Conservation (phyloP, 2,329 filamentous ascomycete species). For the Aspergillus calidoustus region DNA sequence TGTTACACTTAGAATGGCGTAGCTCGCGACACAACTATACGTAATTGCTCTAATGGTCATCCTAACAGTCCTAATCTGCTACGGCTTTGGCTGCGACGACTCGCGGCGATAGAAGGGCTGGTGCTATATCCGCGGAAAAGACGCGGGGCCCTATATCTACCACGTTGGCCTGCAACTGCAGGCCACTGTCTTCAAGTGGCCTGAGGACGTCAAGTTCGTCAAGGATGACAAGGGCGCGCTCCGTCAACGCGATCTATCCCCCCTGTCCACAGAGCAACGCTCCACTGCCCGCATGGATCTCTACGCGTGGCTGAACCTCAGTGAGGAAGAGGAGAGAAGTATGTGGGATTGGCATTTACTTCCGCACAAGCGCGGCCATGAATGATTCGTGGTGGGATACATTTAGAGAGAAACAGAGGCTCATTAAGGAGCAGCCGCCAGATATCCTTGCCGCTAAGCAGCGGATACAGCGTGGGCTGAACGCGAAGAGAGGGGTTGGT, state of each 20-base stretch:
- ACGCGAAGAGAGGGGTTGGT: too few species aligned
- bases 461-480: too few species aligned
- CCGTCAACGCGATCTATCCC: background rate
- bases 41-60: background rate
- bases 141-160: background rate
- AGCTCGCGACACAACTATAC: background rate
- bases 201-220: background rate
- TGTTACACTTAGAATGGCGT: background rate
- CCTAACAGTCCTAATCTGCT: background rate
- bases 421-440: background rate
- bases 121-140: background rate
- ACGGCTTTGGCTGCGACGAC: background rate
- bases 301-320: constrained; percentile 1
- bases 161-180: background rate
- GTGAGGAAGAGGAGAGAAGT: background rate
- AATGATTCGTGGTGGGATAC: constrained; percentile 4
- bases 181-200: background rate
- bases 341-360: constrained; percentile 8
- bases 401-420: background rate
- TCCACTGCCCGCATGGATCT: background rate
- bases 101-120: background rate
- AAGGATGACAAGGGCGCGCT: background rate
- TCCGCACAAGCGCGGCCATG: background rate
- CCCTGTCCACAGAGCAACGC: background rate
- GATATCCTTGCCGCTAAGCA: too few species aligned